Evolutionary conservation across 2,329 filamentous ascomycete species (phyloP).

Genomic region (Penicillium sclerotiorum): DNA sequence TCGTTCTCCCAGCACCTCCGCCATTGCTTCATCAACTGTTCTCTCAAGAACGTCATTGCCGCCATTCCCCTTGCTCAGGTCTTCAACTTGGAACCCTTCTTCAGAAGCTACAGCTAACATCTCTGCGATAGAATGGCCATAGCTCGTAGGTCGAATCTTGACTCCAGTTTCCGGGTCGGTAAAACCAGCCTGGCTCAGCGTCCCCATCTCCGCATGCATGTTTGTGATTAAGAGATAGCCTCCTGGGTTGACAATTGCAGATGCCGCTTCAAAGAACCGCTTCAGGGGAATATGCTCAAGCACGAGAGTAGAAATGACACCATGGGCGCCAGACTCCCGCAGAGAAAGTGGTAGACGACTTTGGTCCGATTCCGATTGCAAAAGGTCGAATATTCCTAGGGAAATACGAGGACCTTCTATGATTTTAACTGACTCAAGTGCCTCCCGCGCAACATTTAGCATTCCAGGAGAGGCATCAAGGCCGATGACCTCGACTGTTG

Average conservation of each 20-base stretch:
- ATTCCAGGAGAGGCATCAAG: constrained; percentile 62
- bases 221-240: constrained; percentile 65
- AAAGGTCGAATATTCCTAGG: constrained; percentile 47
- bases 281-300: constrained; percentile 63
- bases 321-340: constrained; percentile 38
- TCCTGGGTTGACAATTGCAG: constrained; percentile 47
- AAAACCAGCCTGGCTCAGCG: constrained; percentile 63
- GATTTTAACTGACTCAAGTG: constrained; percentile 29
- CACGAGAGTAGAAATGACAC: constrained; percentile 64
- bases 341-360: constrained; percentile 15
- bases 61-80: constrained; percentile 18
- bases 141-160: constrained; percentile 64
- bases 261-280: constrained; percentile 59
- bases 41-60: constrained; percentile 43
- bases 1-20: constrained; percentile 61
- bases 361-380: constrained; percentile 19
- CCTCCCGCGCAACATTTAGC: constrained; percentile 55
- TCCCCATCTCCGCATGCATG: constrained; percentile 69
- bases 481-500: constrained; percentile 49
- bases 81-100: constrained; percentile 50
- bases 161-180: constrained; percentile 54
- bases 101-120: constrained; percentile 53
- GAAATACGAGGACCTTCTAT: constrained; percentile 12
- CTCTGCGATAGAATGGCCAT: constrained; percentile 56
- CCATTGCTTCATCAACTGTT: constrained; percentile 56